Percentiles rank a stretch among this genome's conserved stretches.
Evolutionary conservation across 495 filamentous ascomycete genomes (phyloP).

Genomic region (Tetracladium marchalianum): DNA sequence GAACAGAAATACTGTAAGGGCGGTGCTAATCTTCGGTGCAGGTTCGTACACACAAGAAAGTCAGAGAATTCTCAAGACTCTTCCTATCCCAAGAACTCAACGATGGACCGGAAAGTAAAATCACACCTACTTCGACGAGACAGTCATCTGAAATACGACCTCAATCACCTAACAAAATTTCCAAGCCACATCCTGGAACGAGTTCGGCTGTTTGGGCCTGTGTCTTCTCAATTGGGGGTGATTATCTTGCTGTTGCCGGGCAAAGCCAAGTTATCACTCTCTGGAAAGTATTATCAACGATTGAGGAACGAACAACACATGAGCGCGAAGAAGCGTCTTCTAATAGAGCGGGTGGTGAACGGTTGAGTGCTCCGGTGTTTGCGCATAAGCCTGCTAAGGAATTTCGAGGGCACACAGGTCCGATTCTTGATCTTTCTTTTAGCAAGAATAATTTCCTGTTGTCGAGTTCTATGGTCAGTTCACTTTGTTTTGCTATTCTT

Average conservation of each 20-base stretch:
- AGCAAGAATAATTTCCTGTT: constrained; percentile 98
- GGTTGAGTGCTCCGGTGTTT: constrained; percentile 88
- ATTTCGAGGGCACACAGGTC: constrained; percentile 77
- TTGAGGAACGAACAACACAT: constrained; percentile 63
- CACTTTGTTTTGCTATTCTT: background rate
- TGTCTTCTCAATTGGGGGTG: constrained; percentile 89
- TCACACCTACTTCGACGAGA: constrained; percentile 20
- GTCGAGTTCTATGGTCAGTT: constrained; percentile 69
- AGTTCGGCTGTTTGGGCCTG: constrained; percentile 77
- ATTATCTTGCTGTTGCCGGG: constrained; percentile 80
- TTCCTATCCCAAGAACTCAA: constrained; percentile 87
- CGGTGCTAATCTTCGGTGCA: too few relatives aligned
- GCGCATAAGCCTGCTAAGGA: constrained; percentile 63
- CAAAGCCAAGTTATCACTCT: constrained; percentile 80
- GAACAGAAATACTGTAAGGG: too few relatives aligned
- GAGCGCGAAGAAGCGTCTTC: constrained; percentile 59
- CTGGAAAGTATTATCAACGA: constrained; percentile 79
- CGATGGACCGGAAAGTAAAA: constrained; percentile 28
- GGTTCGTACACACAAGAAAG: constrained; percentile 70
- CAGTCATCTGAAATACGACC: constrained; percentile 24
- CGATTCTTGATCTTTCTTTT: constrained; percentile 90
- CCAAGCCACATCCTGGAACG: constrained; percentile 20
- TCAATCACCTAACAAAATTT: constrained; percentile 22
- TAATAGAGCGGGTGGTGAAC: constrained; percentile 39
- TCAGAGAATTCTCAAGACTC: constrained; percentile 70